Conservation (phyloP, 2,329 filamentous ascomycete genomes). For the Phaeoacremonium minimum region DNA sequence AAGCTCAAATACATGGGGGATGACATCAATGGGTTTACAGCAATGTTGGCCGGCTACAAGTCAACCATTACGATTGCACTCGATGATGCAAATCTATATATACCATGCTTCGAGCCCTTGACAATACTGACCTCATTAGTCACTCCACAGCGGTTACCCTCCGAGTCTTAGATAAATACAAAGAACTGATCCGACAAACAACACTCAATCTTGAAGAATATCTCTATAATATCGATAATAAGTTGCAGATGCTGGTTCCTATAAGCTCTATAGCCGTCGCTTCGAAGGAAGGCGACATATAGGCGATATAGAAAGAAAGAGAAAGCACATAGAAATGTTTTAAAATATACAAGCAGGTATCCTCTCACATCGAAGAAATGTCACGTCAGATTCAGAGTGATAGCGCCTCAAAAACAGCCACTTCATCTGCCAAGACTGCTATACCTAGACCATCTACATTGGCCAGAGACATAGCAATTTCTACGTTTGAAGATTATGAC, state of each 20-base stretch:
- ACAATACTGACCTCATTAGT: background rate
- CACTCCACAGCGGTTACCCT: background rate
- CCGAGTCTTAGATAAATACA: background rate
- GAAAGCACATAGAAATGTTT: background rate
- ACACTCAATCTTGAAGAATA: background rate
- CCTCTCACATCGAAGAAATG: background rate
- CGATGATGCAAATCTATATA: conserved; percentile 32
- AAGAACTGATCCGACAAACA: background rate
- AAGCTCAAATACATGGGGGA: conserved; percentile 35
- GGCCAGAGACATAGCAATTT: background rate
- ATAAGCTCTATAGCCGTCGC: background rate
- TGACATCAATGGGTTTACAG: conserved; percentile 31
- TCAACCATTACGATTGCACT: conserved; percentile 34
- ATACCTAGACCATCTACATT: background rate
- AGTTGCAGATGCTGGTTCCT: background rate
- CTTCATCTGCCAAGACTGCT: background rate
- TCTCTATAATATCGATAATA: background rate
- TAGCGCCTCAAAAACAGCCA: background rate
- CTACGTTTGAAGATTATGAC: background rate
- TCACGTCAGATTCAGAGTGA: background rate
- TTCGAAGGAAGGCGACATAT: background rate
- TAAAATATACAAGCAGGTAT: background rate
- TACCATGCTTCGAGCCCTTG: conserved; percentile 5
- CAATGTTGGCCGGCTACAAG: conserved; percentile 32
- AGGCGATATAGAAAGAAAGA: background rate